Percentiles rank a stretch among this genome's conserved stretches.
Conservation (phyloP, 345 rosid species). For the Mangifera indica region DNA sequence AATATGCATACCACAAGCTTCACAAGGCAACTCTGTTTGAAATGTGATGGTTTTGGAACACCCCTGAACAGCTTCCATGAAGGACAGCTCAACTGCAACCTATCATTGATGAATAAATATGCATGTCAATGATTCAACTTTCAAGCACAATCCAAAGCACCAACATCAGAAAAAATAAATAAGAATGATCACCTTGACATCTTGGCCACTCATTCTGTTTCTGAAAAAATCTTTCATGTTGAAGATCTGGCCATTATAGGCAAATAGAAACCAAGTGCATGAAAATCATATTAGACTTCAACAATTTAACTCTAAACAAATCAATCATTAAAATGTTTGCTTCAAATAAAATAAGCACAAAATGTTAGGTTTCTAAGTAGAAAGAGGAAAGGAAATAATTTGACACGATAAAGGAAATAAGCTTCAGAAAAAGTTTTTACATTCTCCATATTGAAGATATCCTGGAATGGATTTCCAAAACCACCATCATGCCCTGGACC, state of each 20-base stretch:
- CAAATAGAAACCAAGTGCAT: constrained; percentile 11
- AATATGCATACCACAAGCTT: constrained; percentile 72
- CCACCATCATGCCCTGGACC: constrained; percentile 57
- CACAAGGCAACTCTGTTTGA: constrained; percentile 82
- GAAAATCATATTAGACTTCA: constrained; percentile 6
- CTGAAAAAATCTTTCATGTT: constrained; percentile 41
- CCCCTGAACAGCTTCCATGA: constrained; percentile 99
- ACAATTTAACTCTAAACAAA: background rate
- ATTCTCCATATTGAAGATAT: constrained; percentile 51
- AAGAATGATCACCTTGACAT: constrained; percentile 68
- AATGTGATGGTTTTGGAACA: constrained; percentile 78
- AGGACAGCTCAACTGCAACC: constrained; percentile 85
- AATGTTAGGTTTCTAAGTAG: background rate
- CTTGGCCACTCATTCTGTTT: constrained; percentile 76
- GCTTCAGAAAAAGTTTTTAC: constrained; percentile 37
- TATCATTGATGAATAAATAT: constrained; percentile 31
- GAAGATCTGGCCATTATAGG: constrained; percentile 49
- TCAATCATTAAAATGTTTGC: background rate
- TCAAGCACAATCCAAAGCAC: constrained; percentile 14
- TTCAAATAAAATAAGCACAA: background rate
- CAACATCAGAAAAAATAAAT: constrained; percentile 4
- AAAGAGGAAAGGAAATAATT: background rate
- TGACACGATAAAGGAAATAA: background rate
- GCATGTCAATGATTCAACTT: constrained; percentile 9
- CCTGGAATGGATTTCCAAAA: constrained; percentile 72